These are phyloP conservation scores for Lasiodiplodia gonubiensis DNA, from an alignment of 2,329 filamentous ascomycete genomes.

Conservation along the genomic window DNA sequence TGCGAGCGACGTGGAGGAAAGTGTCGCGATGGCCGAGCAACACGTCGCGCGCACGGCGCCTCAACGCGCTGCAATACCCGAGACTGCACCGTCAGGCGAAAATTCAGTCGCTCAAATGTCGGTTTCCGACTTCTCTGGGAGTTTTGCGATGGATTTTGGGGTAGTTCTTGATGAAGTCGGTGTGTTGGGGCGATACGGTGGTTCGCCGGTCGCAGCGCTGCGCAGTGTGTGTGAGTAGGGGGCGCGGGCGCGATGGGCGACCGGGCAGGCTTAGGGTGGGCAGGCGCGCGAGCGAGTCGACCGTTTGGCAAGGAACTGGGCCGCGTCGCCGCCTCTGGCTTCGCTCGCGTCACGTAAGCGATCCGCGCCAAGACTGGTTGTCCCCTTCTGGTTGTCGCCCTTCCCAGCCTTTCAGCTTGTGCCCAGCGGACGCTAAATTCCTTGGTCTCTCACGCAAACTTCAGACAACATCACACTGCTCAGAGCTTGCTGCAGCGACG, in stretches of 20 bases:
- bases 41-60: constrained; percentile 20
- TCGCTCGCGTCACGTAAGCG: constrained; percentile 22
- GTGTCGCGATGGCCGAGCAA: constrained; percentile 9
- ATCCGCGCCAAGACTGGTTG: constrained; percentile 13
- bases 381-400: background rate
- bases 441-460: background rate
- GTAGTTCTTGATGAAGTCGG: constrained; percentile 28
- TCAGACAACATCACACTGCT: background rate
- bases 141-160: constrained; percentile 28
- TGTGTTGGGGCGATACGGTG: constrained; percentile 24
- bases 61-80: constrained; percentile 23
- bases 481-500: background rate
- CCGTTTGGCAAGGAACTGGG: constrained; percentile 14
- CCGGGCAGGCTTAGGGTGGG: constrained; percentile 20
- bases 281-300: background rate
- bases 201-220: constrained; percentile 25
- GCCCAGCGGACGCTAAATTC: background rate
- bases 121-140: constrained; percentile 11
- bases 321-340: constrained; percentile 1
- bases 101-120: constrained; percentile 15
- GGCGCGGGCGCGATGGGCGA: constrained; percentile 4
- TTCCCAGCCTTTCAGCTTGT: background rate
- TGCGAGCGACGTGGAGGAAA: constrained; percentile 25
- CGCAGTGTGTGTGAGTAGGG: constrained; percentile 21
- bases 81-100: background rate